Conservation (phyloP, 1,284 basidiomycete species). For the Fomitopsis betulina region DNA sequence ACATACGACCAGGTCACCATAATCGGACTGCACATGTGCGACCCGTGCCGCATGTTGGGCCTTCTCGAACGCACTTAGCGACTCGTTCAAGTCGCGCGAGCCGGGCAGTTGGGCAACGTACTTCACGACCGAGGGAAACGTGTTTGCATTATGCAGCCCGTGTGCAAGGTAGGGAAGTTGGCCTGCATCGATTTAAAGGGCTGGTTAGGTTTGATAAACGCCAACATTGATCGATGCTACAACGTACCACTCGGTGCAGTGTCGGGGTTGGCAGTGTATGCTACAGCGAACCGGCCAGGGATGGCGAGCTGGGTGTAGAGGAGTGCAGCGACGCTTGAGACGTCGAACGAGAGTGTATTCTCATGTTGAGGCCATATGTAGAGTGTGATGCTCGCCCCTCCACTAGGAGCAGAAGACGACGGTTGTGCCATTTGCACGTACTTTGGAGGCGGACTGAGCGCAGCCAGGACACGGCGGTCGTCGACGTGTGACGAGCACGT, state of each 20-base stretch:
- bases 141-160: conserved; percentile 44
- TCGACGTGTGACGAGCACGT: no score
- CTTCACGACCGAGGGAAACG: conserved; percentile 57
- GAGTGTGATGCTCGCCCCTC: conserved; percentile 27
- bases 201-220: neutral
- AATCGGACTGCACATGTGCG: conserved; percentile 57
- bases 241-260: conserved; percentile 73
- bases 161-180: conserved; percentile 68
- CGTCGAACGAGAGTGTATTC: conserved; percentile 61
- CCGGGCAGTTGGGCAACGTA: conserved; percentile 48
- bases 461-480: no score
- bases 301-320: conserved; percentile 63
- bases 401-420: neutral
- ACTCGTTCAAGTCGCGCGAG: conserved; percentile 40
- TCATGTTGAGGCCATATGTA: conserved; percentile 68
- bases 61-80: conserved; percentile 39
- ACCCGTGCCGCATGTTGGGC: conserved; percentile 56
- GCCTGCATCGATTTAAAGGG: conserved; percentile 35
- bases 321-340: conserved; percentile 57
- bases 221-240: conserved; percentile 24
- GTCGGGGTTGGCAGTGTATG: conserved; percentile 64
- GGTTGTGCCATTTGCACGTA: conserved; percentile 3
- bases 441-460: no score
- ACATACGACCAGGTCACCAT: conserved; percentile 69
- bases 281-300: conserved; percentile 57